A percentile compares a stretch with the other conserved stretches of the same genome.
These are phyloP conservation scores for Calophaca sinica DNA, from an alignment of 306 rosid genomes.

Conservation along the genomic window DNA sequence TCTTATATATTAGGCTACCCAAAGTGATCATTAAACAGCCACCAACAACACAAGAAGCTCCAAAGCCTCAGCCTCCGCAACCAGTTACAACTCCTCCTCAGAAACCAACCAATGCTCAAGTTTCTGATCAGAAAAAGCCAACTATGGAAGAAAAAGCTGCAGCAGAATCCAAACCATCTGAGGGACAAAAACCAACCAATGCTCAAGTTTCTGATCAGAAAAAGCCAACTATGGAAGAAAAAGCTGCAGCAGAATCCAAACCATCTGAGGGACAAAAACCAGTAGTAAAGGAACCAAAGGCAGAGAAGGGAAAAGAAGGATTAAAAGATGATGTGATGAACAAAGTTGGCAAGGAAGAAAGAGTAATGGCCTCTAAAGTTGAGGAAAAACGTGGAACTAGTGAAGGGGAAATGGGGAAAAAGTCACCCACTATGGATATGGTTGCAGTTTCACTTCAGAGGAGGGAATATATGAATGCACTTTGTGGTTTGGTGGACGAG, in stretches of 20 bases:
- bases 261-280: neutral
- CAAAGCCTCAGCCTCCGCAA: conserved; percentile 22
- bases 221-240: neutral
- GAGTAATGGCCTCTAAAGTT: neutral
- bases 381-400: neutral
- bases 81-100: neutral
- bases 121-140: conserved; percentile 20
- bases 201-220: conserved; percentile 23
- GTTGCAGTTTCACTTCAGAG: conserved; percentile 22
- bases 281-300: neutral
- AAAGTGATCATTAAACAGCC: neutral
- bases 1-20: conserved; percentile 39
- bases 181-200: neutral
- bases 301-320: neutral
- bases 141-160: neutral
- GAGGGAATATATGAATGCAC: conserved; percentile 37
- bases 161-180: too few relatives aligned
- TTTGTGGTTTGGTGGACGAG: conserved; percentile 30
- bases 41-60: conserved; percentile 18
- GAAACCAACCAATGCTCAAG: neutral
- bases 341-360: neutral
- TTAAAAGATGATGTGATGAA: neutral
- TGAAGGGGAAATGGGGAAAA: neutral
- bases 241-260: neutral
- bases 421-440: neutral